A percentile compares a stretch with the other conserved stretches of the same genome.
Evolutionary conservation across 768 basidiomycete species (phyloP).

Genomic region (Podaxis pistillaris): DNA sequence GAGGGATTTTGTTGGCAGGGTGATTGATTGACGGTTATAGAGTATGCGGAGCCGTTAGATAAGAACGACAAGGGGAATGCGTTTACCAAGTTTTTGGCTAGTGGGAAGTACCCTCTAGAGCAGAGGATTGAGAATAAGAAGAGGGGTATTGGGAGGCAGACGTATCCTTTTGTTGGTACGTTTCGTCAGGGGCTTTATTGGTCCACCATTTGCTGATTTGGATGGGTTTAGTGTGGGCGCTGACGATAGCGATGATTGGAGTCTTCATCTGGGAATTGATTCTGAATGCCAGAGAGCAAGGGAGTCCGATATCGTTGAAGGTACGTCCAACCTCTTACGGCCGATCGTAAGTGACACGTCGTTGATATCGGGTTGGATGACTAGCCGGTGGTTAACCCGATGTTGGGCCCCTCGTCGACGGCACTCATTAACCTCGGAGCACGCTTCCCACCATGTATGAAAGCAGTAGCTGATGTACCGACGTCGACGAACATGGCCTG

Average conservation of each 20-base stretch:
- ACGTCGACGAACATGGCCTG: constrained; percentile 57
- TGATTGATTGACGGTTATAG: constrained; percentile 30
- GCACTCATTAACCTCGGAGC: constrained; percentile 88
- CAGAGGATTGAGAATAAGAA: constrained; percentile 89
- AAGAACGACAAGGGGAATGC: constrained; percentile 28
- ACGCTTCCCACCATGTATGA: constrained; percentile 94
- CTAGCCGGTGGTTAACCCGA: constrained; percentile 80
- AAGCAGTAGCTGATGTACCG: constrained; percentile 55
- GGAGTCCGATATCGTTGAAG: constrained; percentile 84
- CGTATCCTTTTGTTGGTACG: constrained; percentile 72
- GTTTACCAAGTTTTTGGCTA: constrained; percentile 41
- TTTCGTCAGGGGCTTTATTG: not conserved
- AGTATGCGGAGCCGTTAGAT: constrained; percentile 60
- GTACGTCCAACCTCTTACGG: constrained; percentile 30
- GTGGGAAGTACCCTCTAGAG: constrained; percentile 59
- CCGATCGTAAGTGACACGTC: not conserved
- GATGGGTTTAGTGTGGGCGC: constrained; percentile 49
- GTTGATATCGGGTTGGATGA: not conserved
- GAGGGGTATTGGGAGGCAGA: constrained; percentile 81
- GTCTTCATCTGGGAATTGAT: constrained; percentile 87
- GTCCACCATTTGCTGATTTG: not conserved
- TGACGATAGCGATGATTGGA: constrained; percentile 66
- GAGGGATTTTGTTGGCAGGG: not conserved
- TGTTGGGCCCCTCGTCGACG: constrained; percentile 87
- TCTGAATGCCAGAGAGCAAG: constrained; percentile 71